Conservation (phyloP, 345 rosid species). For the Rhodamnia argentea region DNA sequence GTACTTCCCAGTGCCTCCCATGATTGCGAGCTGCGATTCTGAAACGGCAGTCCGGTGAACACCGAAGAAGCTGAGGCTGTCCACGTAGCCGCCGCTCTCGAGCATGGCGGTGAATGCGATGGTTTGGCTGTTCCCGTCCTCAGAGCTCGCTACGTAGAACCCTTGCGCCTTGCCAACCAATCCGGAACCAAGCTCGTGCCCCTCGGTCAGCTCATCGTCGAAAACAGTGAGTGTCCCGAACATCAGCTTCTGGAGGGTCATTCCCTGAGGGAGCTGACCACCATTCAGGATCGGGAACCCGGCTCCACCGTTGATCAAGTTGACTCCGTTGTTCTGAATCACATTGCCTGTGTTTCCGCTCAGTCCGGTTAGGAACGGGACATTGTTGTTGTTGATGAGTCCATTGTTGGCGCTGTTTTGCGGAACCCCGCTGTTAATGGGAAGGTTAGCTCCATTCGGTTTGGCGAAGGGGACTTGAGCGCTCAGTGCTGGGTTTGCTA, state of each 20-base stretch:
- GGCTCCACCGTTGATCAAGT: conserved; percentile 21
- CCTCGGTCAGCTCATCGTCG: conserved; percentile 75
- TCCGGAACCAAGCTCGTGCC: conserved; percentile 60
- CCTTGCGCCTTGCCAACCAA: conserved; percentile 84
- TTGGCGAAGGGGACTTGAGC: conserved; percentile 84
- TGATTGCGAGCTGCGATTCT: conserved; percentile 68
- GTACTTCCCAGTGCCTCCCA: conserved; percentile 89
- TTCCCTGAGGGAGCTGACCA: conserved; percentile 47
- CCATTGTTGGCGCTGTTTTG: conserved; percentile 56
- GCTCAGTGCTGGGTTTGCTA: conserved; percentile 48
- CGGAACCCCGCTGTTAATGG: conserved; percentile 54
- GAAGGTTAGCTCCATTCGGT: conserved; percentile 76
- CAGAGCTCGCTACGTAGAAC: conserved; percentile 65
- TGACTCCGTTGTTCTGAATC: conserved; percentile 33
- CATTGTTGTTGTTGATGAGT: conserved; percentile 63
- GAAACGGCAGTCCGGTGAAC: conserved; percentile 63
- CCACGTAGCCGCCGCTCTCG: conserved; percentile 44
- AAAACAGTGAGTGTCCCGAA: conserved; percentile 82
- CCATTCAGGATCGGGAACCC: conserved; percentile 35
- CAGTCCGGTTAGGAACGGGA: conserved; percentile 72
- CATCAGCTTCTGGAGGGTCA: conserved; percentile 55
- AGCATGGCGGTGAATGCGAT: conserved; percentile 84
- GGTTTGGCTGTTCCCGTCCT: conserved; percentile 79
- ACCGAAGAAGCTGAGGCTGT: conserved; percentile 79
- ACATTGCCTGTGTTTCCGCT: conserved; percentile 44